Base-by-base conservation (phyloP, 2,329 filamentous ascomycete genomes). In the Chaetomiaceae sp. region DNA sequence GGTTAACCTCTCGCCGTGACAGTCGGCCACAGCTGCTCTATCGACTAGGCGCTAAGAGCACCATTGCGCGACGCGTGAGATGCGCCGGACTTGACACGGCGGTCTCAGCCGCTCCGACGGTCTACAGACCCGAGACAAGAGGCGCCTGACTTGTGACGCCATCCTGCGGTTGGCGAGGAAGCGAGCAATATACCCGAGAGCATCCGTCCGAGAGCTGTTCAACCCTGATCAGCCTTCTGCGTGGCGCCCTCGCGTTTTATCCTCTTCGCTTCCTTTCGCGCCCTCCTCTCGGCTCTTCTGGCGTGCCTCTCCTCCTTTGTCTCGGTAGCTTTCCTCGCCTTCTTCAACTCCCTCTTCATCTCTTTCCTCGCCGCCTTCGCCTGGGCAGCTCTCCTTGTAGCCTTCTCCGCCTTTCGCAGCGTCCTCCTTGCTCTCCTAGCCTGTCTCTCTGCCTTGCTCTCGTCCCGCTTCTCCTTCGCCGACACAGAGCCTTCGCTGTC, bases 251-350 rank as follows among this genome's bases (percentile, higher is more conserved):
- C 33, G 32, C 51, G 23, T 48, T 32, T 47, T 40, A 43, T 63
- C 61, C 71, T 71, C 66, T 70, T 74, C 53, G 70, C 72, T 61
- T 74, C 72, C 56, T 74, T 74, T 55, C 65, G 69, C 16, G 68
- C 71, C 40, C 70, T 67, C 43, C 74, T 66, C 63, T 75, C 71
- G 47, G 43, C 50, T 34, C 75, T 80, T 52, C 77, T 76, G 55
- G 77, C 75, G 59, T 65, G 66, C 56, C 69, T 69, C 41, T 75
- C 72, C 57, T 73, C 73, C 64, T 73, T 78, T 2, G 69, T 72
- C 63, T 73, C 71, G 46, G 63, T 59, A 33, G 60, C 59, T 57
- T 62, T 64, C 48, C 57, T 60, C 5, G 62, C 61, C 56, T 66
- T 62, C 61, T 67, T 70, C 11, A 62, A 63, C 58, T 64, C 67